A percentile compares a stretch with the other conserved stretches of the same genome.
These are phyloP conservation scores for Fusarium staphyleae DNA, from an alignment of 2,329 filamentous ascomycete genomes.

Conservation along the genomic window DNA sequence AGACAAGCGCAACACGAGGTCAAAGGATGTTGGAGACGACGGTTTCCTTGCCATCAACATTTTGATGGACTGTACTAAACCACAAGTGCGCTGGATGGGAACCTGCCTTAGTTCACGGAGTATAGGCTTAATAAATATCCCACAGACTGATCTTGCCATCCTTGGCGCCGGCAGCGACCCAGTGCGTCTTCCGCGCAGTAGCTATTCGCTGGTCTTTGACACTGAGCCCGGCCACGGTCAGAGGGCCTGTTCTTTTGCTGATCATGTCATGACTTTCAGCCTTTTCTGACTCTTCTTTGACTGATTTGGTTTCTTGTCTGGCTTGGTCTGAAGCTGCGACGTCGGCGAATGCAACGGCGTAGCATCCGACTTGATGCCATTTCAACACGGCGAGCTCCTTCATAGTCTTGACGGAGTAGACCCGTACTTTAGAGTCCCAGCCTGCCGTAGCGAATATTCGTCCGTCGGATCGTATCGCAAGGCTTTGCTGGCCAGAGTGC, in stretches of 20 bases:
- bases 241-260: neutral
- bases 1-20: slow-evolving; percentile 25
- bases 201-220: slow-evolving; percentile 70
- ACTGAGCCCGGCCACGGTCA: slow-evolving; percentile 27
- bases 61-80: too few relatives aligned
- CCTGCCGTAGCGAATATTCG: slow-evolving; percentile 88
- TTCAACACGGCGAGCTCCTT: slow-evolving; percentile 90
- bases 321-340: slow-evolving; percentile 38
- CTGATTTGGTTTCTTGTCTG: slow-evolving; percentile 26
- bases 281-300: neutral
- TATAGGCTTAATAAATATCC: slow-evolving; percentile 77
- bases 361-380: slow-evolving; percentile 92
- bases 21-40: too few relatives aligned
- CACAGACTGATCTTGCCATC: slow-evolving; percentile 95
- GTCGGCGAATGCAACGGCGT: slow-evolving; percentile 75
- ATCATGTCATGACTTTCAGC: neutral
- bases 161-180: slow-evolving; percentile 89
- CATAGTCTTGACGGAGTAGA: slow-evolving; percentile 82
- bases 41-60: too few relatives aligned
- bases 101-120: too few relatives aligned
- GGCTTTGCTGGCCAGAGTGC: slow-evolving; percentile 87
- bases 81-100: neutral
- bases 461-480: slow-evolving; percentile 79
- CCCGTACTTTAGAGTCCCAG: slow-evolving; percentile 83
- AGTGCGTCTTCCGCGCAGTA: slow-evolving; percentile 77